Conservation (phyloP, 208 protist species). For the Wallacemonas rigidus region DNA sequence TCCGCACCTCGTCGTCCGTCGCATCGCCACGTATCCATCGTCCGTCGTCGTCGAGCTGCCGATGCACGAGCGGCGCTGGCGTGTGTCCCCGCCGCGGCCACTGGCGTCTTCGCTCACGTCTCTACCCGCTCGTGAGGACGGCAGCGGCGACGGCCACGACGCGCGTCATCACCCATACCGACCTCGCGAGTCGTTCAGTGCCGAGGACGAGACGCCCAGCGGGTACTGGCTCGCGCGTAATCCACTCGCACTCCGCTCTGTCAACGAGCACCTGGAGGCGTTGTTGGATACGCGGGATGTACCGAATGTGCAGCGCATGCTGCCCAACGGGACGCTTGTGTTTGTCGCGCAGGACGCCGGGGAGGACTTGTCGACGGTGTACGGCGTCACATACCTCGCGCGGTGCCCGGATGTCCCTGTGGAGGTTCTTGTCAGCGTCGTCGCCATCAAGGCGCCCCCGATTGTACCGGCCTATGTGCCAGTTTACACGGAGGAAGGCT, state of each 20-base stretch:
- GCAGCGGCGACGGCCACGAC: conserved; percentile 1
- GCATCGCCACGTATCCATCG: conserved; percentile 47
- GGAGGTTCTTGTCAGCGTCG: conserved; percentile 54
- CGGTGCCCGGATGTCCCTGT: conserved; percentile 66
- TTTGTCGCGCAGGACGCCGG: conserved; percentile 75
- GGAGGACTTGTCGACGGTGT: conserved; percentile 33
- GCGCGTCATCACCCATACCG: conserved; percentile 8
- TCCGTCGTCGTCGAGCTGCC: conserved; percentile 53
- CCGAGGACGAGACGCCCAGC: conserved; percentile 16
- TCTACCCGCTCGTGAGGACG: neutral
- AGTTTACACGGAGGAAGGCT: conserved; percentile 81
- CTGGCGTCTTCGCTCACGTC: neutral
- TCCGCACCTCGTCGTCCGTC: conserved; percentile 62
- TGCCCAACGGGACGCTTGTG: conserved; percentile 66
- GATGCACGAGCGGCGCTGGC: conserved; percentile 64
- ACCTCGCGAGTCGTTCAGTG: conserved; percentile 7
- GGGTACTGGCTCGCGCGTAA: conserved; percentile 49
- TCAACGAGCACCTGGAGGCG: conserved; percentile 48
- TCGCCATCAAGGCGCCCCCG: conserved; percentile 51
- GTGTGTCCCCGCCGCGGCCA: conserved; percentile 43
- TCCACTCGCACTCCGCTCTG: conserved; percentile 55
- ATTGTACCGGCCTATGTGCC: conserved; percentile 52
- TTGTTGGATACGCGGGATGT: conserved; percentile 66
- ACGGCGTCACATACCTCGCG: conserved; percentile 51
- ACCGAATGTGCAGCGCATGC: conserved; percentile 57